Percentiles rank a stretch among this genome's conserved stretches.
These are phyloP conservation scores for Aegilops bicornis DNA, from an alignment of 176 grass and related monocot genomes.

Conservation along the genomic window DNA sequence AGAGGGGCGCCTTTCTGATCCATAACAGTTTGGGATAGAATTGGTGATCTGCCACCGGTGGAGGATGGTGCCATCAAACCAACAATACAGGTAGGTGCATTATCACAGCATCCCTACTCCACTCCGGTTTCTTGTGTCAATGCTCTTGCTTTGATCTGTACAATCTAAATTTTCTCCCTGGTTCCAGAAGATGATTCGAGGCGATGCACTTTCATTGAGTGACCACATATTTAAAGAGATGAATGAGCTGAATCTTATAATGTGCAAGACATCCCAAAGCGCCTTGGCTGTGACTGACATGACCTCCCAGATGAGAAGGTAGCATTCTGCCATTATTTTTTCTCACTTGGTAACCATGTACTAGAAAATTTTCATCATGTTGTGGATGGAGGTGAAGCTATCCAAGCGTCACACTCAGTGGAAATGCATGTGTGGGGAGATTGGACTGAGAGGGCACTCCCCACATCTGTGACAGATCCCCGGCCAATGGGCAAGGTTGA, in stretches of 20 bases:
- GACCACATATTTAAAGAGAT: no score
- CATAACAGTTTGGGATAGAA: constrained; percentile 73
- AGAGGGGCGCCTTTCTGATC: constrained; percentile 68
- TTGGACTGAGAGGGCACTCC: constrained; percentile 94
- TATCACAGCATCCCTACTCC: no score
- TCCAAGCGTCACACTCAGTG: not conserved
- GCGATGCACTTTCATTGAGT: no score
- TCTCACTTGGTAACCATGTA: no score
- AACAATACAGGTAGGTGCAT: no score
- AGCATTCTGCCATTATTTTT: not conserved
- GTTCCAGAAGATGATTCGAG: no score
- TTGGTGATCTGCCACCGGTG: constrained; percentile 66
- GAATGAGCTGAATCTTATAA: no score
- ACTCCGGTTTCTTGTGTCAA: no score
- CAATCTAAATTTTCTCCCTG: no score
- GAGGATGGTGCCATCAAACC: constrained; percentile 20
- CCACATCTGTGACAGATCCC: constrained; percentile 82
- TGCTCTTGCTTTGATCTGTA: no score
- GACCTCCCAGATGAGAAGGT: constrained; percentile 85
- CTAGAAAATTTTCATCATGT: no score
- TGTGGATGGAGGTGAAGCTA: constrained; percentile 62
- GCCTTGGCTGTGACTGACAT: constrained; percentile 22
- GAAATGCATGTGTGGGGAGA: constrained; percentile 36
- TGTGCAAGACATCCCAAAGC: no score
- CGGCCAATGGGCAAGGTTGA: constrained; percentile 87